Conservation (phyloP, 176 grass and related monocot genomes). For the Oryza glaberrima region DNA sequence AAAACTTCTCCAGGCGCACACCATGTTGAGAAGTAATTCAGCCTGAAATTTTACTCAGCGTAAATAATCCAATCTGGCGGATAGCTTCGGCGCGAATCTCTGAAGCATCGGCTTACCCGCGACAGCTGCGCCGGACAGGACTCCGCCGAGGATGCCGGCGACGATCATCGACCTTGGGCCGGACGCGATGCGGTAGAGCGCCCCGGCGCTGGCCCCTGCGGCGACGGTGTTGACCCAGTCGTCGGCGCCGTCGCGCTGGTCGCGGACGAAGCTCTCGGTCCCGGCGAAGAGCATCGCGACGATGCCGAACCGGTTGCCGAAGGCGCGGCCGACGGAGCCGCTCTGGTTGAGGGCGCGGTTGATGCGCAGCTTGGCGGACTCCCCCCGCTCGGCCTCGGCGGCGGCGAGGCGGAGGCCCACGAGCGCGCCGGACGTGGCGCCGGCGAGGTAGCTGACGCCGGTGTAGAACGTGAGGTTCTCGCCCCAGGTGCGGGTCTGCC, state of each 20-base stretch:
- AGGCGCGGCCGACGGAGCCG: slow-evolving; percentile 47
- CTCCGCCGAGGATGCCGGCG: slow-evolving; percentile 53
- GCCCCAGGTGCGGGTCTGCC: slow-evolving; percentile 25
- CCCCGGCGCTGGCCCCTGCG: slow-evolving; percentile 49
- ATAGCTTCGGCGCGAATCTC: slow-evolving; percentile 54
- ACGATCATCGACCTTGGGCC: slow-evolving; percentile 49
- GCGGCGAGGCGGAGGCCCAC: slow-evolving; percentile 47
- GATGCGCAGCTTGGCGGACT: slow-evolving; percentile 59
- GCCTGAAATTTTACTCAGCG: not conserved
- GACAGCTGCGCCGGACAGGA: slow-evolving; percentile 52
- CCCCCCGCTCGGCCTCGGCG: slow-evolving; percentile 44
- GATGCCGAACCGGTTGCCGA: slow-evolving; percentile 55
- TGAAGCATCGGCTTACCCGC: slow-evolving; percentile 46
- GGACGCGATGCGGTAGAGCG: slow-evolving; percentile 48
- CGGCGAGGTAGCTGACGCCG: slow-evolving; percentile 49
- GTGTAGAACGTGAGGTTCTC: slow-evolving; percentile 66
- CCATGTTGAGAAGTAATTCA: not conserved
- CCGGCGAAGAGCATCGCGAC: slow-evolving; percentile 59
- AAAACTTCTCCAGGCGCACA: not conserved
- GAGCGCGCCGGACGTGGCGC: slow-evolving; percentile 39
- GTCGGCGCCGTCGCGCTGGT: slow-evolving; percentile 38
- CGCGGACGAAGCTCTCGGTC: slow-evolving; percentile 42
- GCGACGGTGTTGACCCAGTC: slow-evolving; percentile 68
- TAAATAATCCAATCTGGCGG: not conserved
- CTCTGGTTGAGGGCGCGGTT: slow-evolving; percentile 60